Evolutionary conservation across 2,329 filamentous ascomycete genomes (phyloP).

Genomic region (Fusarium secorum): DNA sequence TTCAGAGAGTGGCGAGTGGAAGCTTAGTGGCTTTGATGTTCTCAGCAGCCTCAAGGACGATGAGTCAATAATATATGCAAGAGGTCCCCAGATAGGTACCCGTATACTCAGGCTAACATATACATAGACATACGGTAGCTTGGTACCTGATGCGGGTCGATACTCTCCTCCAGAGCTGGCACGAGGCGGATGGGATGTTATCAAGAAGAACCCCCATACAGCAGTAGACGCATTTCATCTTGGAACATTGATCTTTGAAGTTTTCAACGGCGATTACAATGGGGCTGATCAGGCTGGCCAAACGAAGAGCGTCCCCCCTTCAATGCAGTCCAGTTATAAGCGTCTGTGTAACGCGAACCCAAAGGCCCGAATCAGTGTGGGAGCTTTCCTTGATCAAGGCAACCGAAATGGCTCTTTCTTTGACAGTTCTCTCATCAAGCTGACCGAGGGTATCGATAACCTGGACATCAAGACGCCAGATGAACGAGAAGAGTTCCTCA

Average conservation of each 20-base stretch:
- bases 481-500: conserved; percentile 85
- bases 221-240: conserved; percentile 90
- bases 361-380: conserved; percentile 84
- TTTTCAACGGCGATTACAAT: conserved; percentile 85
- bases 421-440: conserved; percentile 87
- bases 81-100: background rate
- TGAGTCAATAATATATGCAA: conserved; percentile 86
- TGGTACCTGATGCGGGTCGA: conserved; percentile 83
- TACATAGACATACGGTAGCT: conserved; percentile 78
- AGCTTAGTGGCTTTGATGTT: conserved; percentile 90
- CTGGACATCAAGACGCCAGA: conserved; percentile 85
- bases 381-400: conserved; percentile 90
- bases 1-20: conserved; percentile 98
- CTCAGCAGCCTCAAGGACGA: conserved; percentile 96
- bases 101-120: conserved; percentile 10
- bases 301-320: conserved; percentile 83
- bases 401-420: conserved; percentile 86
- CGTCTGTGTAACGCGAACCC: conserved; percentile 87
- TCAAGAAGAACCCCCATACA: conserved; percentile 81
- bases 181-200: conserved; percentile 87
- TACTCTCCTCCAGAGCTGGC: conserved; percentile 89
- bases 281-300: conserved; percentile 83
- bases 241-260: conserved; percentile 84
- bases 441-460: conserved; percentile 93
- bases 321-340: conserved; percentile 92